Evolutionary conservation across 495 filamentous ascomycete species (phyloP).

Genomic region (Hypoxylon fragiforme): DNA sequence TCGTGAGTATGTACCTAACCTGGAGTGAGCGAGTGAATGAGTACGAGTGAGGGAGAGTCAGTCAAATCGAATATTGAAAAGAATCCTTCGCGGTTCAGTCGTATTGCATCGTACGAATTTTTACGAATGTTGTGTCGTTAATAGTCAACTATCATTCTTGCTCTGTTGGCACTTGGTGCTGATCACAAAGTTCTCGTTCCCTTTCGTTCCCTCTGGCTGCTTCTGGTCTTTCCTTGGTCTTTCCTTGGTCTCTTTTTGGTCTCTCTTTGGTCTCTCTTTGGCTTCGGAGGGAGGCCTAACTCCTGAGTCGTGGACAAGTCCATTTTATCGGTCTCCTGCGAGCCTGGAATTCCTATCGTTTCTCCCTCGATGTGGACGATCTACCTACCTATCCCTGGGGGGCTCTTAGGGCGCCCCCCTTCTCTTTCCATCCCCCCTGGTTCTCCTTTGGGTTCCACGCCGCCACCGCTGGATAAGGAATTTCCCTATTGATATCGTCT

Average conservation of each 20-base stretch:
- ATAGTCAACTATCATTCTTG: conserved; percentile 9
- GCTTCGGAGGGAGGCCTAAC: conserved; percentile 5
- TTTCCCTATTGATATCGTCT: conserved; percentile 32
- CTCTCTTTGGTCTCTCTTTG: no score
- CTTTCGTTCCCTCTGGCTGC: conserved; percentile 4
- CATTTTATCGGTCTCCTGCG: conserved; percentile 11
- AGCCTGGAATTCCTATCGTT: conserved; percentile 18
- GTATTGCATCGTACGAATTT: no score
- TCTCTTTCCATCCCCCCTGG: no score
- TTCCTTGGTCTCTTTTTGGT: no score
- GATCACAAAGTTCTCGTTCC: conserved; percentile 23
- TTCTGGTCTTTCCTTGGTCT: no score
- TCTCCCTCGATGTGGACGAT: conserved; percentile 22
- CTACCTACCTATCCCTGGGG: conserved; percentile 21
- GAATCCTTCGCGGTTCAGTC: no score
- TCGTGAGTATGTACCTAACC: not conserved
- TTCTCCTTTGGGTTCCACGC: conserved; percentile 21
- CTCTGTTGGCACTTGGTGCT: conserved; percentile 29
- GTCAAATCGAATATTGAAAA: not conserved
- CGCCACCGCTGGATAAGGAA: conserved; percentile 31
- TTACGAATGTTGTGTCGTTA: no score
- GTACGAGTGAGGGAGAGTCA: not conserved
- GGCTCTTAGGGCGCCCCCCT: conserved; percentile 13
- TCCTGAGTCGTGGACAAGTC: conserved; percentile 27
- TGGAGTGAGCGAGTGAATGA: not conserved